Conservation (phyloP, 2,329 filamentous ascomycete genomes). For the Corniculantispora saksenae region DNA sequence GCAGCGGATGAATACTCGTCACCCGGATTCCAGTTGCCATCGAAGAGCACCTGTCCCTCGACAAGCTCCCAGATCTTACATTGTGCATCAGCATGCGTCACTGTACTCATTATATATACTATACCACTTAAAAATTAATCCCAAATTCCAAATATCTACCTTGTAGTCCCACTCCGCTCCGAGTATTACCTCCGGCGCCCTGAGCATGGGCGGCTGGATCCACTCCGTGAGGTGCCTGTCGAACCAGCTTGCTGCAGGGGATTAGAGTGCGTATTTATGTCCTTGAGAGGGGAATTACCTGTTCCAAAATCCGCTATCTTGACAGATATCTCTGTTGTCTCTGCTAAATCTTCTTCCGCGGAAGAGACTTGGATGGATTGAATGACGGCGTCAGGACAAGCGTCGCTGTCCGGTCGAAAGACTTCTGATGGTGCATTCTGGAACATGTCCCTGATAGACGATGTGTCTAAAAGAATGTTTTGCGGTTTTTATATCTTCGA, state of each 20-base stretch:
- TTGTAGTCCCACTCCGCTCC: slow-evolving; percentile 28
- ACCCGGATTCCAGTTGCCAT: slow-evolving; percentile 25
- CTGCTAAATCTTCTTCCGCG: slow-evolving; percentile 21
- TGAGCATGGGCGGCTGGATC: slow-evolving; percentile 29
- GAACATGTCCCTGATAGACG: slow-evolving; percentile 26
- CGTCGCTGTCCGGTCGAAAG: slow-evolving; percentile 14
- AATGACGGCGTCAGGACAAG: neutral
- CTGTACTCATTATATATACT: neutral
- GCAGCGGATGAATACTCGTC: slow-evolving; percentile 26
- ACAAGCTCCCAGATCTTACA: slow-evolving; percentile 28
- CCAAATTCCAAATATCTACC: slow-evolving; percentile 30
- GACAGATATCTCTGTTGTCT: slow-evolving; percentile 19
- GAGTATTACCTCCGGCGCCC: slow-evolving; percentile 30
- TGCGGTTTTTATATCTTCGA: slow-evolving; percentile 29
- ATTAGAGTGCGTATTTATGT: neutral
- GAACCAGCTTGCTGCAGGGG: slow-evolving; percentile 27
- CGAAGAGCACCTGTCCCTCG: slow-evolving; percentile 27
- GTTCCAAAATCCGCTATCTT: slow-evolving; percentile 27
- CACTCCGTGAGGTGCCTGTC: slow-evolving; percentile 28
- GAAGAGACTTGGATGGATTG: slow-evolving; percentile 23
- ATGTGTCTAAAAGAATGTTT: slow-evolving; percentile 28
- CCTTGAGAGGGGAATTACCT: slow-evolving; percentile 14
- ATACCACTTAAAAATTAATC: slow-evolving; percentile 20
- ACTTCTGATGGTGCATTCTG: slow-evolving; percentile 23
- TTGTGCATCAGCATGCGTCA: neutral